phyloP scores from a whole-genome alignment of 1,284 basidiomycete species.

The Leccinum proliferum region DNA sequence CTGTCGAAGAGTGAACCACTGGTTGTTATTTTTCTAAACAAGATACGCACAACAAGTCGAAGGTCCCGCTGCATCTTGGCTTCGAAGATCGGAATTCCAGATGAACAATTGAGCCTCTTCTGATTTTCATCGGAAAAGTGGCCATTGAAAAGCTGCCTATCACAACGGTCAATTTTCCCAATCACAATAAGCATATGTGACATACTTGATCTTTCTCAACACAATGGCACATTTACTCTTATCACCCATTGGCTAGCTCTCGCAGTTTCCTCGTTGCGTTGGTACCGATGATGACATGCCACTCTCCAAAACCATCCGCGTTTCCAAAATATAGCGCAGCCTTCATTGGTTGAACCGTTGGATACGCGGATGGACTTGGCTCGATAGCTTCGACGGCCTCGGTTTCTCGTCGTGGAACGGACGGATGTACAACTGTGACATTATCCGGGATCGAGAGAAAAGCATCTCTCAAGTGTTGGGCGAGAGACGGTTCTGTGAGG shows the following conservation, averaged over 20 bases:
- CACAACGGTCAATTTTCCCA: background rate
- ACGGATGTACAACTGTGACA: background rate
- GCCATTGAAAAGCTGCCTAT: constrained; percentile 59
- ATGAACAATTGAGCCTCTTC: constrained; percentile 47
- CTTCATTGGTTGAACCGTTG: constrained; percentile 45
- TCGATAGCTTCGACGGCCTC: constrained; percentile 1
- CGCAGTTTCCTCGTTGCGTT: constrained; percentile 41
- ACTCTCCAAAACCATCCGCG: constrained; percentile 47
- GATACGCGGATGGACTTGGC: constrained; percentile 29
- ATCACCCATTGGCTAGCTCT: constrained; percentile 34
- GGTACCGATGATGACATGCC: constrained; percentile 45
- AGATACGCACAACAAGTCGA: constrained; percentile 48
- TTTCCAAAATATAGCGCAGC: constrained; percentile 45
- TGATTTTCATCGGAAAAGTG: constrained; percentile 67
- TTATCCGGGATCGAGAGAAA: constrained; percentile 6
- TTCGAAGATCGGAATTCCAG: constrained; percentile 56
- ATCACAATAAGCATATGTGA: background rate
- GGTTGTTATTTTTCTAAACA: background rate
- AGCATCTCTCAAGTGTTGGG: constrained; percentile 9
- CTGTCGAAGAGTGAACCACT: constrained; percentile 28
- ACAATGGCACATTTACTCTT: constrained; percentile 41
- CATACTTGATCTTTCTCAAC: constrained; percentile 56
- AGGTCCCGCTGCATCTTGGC: constrained; percentile 62
- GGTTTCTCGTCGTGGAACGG: background rate
- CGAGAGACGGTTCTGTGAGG: constrained; percentile 16